Conservation (phyloP, 2,329 filamentous ascomycete genomes). For the Pyrenochaeta sp. region DNA sequence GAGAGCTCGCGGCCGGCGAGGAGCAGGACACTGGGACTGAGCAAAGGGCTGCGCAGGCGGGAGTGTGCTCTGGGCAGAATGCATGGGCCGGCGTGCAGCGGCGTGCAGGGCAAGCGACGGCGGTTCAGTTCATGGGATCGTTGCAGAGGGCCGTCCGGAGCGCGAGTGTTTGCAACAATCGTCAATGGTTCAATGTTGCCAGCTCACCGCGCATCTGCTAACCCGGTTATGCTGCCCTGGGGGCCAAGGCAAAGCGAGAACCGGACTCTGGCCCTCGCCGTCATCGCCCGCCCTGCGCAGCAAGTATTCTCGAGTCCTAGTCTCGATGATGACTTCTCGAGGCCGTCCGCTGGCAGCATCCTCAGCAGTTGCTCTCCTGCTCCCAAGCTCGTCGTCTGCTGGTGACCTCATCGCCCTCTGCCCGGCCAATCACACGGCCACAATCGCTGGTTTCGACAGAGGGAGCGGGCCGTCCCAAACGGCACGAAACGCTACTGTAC, state of each 20-base stretch:
- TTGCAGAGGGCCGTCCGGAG: no score
- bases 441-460: slow-evolving; percentile 2
- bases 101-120: slow-evolving; percentile 3
- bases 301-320: slow-evolving; percentile 10
- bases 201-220: slow-evolving; percentile 20
- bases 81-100: slow-evolving; percentile 5
- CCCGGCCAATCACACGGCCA: slow-evolving; percentile 18
- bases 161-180: no score
- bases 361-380: no score
- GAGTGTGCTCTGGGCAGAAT: neutral
- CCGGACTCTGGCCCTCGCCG: slow-evolving; percentile 12
- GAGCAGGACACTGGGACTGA: neutral
- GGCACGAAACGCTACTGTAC: slow-evolving; percentile 11
- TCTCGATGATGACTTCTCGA: slow-evolving; percentile 1
- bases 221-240: slow-evolving; percentile 14
- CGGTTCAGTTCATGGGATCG: slow-evolving; percentile 1
- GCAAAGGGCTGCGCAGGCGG: neutral
- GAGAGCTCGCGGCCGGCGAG: slow-evolving; percentile 1
- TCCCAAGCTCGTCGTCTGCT: slow-evolving; percentile 1
- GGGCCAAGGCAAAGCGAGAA: slow-evolving; percentile 20
- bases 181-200: no score
- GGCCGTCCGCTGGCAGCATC: neutral
- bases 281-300: slow-evolving; percentile 12
- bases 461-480: slow-evolving; percentile 16
- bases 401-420: slow-evolving; percentile 16